Evolutionary conservation across 73 alveolate genomes (phyloP).

Genomic region (Paramecium tetraurelia): DNA sequence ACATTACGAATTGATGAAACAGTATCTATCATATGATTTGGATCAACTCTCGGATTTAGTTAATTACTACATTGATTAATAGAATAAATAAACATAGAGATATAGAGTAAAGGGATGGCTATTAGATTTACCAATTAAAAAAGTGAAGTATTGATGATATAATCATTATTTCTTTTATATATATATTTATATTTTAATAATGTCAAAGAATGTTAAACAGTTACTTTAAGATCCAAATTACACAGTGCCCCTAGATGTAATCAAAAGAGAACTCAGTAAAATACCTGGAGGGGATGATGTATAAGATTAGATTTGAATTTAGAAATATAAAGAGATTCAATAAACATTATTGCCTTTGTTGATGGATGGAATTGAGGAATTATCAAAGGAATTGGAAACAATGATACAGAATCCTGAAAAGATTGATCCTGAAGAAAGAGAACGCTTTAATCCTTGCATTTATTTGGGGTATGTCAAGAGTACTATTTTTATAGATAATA

Average conservation of each 20-base stretch:
- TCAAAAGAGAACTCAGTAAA: constrained; percentile 12
- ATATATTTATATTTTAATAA: background rate
- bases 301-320: background rate
- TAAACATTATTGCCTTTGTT: constrained; percentile 18
- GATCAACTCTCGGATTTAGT: background rate
- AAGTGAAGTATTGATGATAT: background rate
- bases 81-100: background rate
- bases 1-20: background rate
- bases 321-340: background rate
- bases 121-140: background rate
- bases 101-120: background rate
- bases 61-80: background rate
- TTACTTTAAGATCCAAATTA: constrained; percentile 15
- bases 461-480: constrained; percentile 32
- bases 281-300: constrained; percentile 32
- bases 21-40: background rate
- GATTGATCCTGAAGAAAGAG: constrained; percentile 56
- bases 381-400: constrained; percentile 52
- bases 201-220: constrained; percentile 11
- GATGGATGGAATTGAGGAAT: constrained; percentile 58
- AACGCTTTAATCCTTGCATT: constrained; percentile 61
- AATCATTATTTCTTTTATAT: background rate
- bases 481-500: constrained; percentile 17
- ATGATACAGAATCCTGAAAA: constrained; percentile 48
- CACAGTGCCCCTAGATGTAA: background rate